Evolutionary conservation across 2,329 filamentous ascomycete species (phyloP).

Genomic region (Colletotrichum lindemuthianum): DNA sequence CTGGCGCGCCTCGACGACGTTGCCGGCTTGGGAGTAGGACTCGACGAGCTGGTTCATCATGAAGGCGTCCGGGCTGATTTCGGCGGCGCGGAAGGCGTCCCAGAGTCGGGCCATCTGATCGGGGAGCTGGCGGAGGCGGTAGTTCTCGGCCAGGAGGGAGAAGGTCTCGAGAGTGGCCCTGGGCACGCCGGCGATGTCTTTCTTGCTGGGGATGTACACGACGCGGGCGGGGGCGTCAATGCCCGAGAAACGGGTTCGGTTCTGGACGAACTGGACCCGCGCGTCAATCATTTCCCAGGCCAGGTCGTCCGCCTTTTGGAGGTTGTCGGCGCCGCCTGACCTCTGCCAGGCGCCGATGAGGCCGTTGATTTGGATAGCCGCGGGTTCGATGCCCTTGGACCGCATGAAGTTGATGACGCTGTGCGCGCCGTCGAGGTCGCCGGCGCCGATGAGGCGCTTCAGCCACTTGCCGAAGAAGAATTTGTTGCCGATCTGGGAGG

Average conservation of each 20-base stretch:
- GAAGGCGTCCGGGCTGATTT: constrained; percentile 75
- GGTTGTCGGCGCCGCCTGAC: constrained; percentile 62
- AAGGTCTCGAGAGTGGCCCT: constrained; percentile 82
- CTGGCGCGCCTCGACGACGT: constrained; percentile 62
- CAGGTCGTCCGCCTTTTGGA: constrained; percentile 72
- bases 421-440: constrained; percentile 75
- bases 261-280: constrained; percentile 71
- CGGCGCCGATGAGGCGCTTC: constrained; percentile 80
- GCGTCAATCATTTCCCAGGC: constrained; percentile 82
- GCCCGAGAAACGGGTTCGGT: constrained; percentile 48
- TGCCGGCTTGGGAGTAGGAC: constrained; percentile 69
- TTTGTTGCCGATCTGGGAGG: constrained; percentile 69
- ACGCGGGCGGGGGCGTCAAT: constrained; percentile 43
- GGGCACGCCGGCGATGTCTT: constrained; percentile 50
- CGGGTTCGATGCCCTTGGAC: constrained; percentile 71
- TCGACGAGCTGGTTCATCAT: constrained; percentile 84
- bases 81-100: constrained; percentile 68
- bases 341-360: constrained; percentile 83
- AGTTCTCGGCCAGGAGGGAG: constrained; percentile 77
- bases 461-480: constrained; percentile 92
- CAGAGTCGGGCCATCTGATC: constrained; percentile 68
- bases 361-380: constrained; percentile 82
- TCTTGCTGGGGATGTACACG: constrained; percentile 32
- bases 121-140: constrained; percentile 70
- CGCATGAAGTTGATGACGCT: constrained; percentile 82